Base-by-base conservation (phyloP, 306 rosid species). In the Arachis hypogaea region DNA sequence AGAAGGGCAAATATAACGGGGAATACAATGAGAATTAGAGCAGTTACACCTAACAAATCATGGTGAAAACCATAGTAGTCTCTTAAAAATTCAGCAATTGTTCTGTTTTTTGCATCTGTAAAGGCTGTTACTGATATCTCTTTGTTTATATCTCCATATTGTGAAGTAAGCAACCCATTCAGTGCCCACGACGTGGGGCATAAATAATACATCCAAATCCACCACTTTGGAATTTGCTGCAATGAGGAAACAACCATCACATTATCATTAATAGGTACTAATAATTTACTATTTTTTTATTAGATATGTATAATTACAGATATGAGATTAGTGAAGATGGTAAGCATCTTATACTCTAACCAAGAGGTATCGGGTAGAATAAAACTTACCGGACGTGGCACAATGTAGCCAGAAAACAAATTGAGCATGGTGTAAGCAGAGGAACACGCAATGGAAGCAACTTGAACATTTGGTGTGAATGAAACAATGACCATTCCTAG, bases 191-290 rank as follows among this genome's bases (percentile, higher is more conserved):
- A 84, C 46, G 82, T 55, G 10, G 96, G 96, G 58, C 78, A 76
- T 45, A 87, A 4, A 56, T 88, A 87, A 77, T 84, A 89, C 78
- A 82, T 60, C 96, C 96, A 89, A 18, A 87, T 41, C 96, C 96
- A 89, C 90, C 96, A 87, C 71, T 87, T 87, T 5, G 96, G 96
- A 50, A 89, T 85, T 62, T 69, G 88, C 92, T 87, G 82, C 77
- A 83, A 60, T 57, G 61, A 73, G 59, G 36, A 74, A 67, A 75
- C 59, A 80, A 70, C 5, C 64, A 68, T n/a, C 42, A 1, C 1
- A 22, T 22, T 22, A 22, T 22, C 28, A 22, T 22, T 22, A 22
- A 22, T 22, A 22, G 28, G 28, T 22, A 22, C 28, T 22, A 22
- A 22, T 22, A 22, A 22, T 22, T 22, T 22, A 22, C 28, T 1